Base-by-base conservation (phyloP, 225 moss, liverwort and hornwort genomes). In the Thuidium tamariscinum region DNA sequence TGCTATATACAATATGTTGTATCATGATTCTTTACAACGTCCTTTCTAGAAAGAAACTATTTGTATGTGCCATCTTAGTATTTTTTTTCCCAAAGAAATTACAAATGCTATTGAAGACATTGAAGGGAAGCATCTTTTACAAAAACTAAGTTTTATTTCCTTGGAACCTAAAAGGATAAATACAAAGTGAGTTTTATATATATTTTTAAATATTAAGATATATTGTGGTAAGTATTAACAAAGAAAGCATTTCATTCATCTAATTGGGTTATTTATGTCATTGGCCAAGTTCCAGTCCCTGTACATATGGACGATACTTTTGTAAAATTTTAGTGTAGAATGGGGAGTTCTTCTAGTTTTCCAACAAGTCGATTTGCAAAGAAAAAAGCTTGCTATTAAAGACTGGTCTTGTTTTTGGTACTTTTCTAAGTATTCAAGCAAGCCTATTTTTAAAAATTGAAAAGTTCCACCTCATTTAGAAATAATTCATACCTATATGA, bases 91-190 rank as follows among this genome's bases (percentile, higher is more conserved):
- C n/a, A n/a, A n/a, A n/a, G n/a, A n/a, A n/a, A n/a, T n/a, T n/a
- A n/a, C n/a, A n/a, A n/a, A n/a, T n/a, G n/a, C n/a, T n/a, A n/a
- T n/a, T n/a, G n/a, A n/a, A n/a, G n/a, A n/a, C n/a, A n/a, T n/a
- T n/a, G n/a, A n/a, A n/a, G n/a, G n/a, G n/a, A n/a, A n/a, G n/a
- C n/a, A n/a, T n/a, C n/a, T n/a, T n/a, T n/a, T n/a, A n/a, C 48
- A 11, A 11, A 25, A 68, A 68, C 4, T 0, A 41, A 1, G 0
- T 23, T 67, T 68, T 39, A 8, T 4, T 39, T 25, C 15, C 3
- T 3, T 25, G 0, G 2, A 0, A 16, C 5, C 9, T 26, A 26
- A 41, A 8, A 5, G 8, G 1, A 39, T 41, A 23, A 67, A 39
- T 0, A 67, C 4, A 13, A 67, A 37, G 13, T 67, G 7, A 67